phyloP scores from a whole-genome alignment of 331 rosid genomes.

The Phaseolus coccineus region DNA sequence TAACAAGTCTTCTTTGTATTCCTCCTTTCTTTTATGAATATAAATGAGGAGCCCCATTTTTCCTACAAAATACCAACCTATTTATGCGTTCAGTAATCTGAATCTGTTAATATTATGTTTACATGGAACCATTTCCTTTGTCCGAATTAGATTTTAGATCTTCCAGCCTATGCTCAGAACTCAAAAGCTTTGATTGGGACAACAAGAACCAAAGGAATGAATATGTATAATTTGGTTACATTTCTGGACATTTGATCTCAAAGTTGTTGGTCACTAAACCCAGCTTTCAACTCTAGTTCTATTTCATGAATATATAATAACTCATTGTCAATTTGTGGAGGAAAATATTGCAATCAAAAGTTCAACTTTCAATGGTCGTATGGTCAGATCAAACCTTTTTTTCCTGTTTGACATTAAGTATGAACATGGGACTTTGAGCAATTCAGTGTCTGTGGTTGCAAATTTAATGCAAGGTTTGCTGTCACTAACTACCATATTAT shows the following conservation, averaged over 20 bases:
- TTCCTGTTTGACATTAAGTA: constrained; percentile 20
- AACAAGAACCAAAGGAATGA: neutral
- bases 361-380: neutral
- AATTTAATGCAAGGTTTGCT: constrained; percentile 34
- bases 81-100: constrained; percentile 4
- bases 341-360: neutral
- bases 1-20: neutral
- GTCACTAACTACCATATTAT: constrained; percentile 28
- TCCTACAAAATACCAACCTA: neutral
- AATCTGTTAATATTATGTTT: neutral
- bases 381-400: constrained; percentile 17
- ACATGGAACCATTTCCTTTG: constrained; percentile 17
- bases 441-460: constrained; percentile 36
- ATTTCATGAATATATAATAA: neutral
- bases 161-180: neutral
- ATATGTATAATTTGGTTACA: neutral
- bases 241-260: neutral
- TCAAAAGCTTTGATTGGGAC: neutral
- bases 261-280: constrained; percentile 5
- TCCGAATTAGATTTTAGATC: constrained; percentile 3
- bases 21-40: too few species aligned
- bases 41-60: too few species aligned
- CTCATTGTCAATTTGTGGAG: neutral
- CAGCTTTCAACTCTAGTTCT: neutral
- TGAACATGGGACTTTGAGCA: constrained; percentile 35